Conservation (phyloP, 768 basidiomycete genomes). For the Panus rudis region DNA sequence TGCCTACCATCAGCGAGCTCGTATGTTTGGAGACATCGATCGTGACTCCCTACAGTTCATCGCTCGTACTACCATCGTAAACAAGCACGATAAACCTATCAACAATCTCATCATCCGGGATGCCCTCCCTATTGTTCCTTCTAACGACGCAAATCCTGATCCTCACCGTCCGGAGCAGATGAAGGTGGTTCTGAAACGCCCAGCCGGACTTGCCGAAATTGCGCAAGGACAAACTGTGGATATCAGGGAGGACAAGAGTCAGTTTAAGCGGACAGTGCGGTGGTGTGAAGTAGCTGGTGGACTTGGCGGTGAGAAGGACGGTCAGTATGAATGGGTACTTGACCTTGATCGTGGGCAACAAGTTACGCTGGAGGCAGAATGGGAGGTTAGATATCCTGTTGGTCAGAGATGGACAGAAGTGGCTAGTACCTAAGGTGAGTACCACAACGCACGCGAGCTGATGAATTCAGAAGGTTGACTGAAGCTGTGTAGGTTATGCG, state of each 20-base stretch:
- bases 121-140: constrained; percentile 30
- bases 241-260: constrained; percentile 15
- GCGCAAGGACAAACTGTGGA: no score
- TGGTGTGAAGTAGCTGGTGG: constrained; percentile 34
- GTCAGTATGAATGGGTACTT: constrained; percentile 49
- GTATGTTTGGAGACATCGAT: constrained; percentile 39
- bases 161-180: no score
- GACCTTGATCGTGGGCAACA: constrained; percentile 36
- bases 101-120: constrained; percentile 40
- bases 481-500: no score
- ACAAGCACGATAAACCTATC: constrained; percentile 42
- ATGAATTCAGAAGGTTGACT: no score
- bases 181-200: no score
- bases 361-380: constrained; percentile 38
- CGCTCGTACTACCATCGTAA: constrained; percentile 31
- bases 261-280: constrained; percentile 13
- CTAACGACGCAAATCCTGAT: constrained; percentile 26
- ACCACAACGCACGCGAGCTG: no score
- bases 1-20: constrained; percentile 18
- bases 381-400: constrained; percentile 43
- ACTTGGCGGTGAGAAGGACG: constrained; percentile 47
- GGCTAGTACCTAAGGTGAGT: background rate
- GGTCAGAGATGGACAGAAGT: constrained; percentile 21
- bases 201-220: no score
- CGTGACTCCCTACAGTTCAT: constrained; percentile 31